phyloP scores from a whole-genome alignment of 1,139 yeast species.

The Scheffersomyces titani region DNA sequence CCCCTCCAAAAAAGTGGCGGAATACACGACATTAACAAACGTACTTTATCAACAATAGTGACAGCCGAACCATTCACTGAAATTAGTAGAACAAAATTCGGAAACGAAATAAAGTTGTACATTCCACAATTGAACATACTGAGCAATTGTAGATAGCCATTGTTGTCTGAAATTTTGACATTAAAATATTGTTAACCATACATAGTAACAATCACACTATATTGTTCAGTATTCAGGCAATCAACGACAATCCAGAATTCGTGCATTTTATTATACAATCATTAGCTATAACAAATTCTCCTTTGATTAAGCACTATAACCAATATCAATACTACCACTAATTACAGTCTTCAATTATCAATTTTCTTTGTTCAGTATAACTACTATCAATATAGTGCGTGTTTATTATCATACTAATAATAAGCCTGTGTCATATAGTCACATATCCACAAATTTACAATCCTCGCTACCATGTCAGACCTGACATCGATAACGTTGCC shows the following conservation, averaged over 20 bases:
- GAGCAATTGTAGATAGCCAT: background rate
- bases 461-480: slow-evolving; percentile 22
- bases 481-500: slow-evolving; percentile 48
- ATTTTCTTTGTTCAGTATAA: background rate
- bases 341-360: background rate
- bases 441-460: background rate
- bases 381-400: background rate
- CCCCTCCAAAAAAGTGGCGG: background rate
- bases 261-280: no score
- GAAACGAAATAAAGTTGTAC: background rate
- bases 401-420: background rate
- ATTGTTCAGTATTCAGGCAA: background rate
- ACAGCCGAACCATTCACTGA: background rate
- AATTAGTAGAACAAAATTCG: background rate
- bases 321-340: background rate
- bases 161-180: background rate
- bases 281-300: background rate
- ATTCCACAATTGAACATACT: background rate
- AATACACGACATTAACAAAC: background rate
- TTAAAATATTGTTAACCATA: background rate
- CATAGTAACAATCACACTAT: background rate
- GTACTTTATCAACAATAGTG: background rate
- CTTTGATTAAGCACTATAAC: background rate
- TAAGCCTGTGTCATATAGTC: background rate
- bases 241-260: background rate